phyloP scores from a whole-genome alignment of 257 asterid genomes.

The Echites panduratus region DNA sequence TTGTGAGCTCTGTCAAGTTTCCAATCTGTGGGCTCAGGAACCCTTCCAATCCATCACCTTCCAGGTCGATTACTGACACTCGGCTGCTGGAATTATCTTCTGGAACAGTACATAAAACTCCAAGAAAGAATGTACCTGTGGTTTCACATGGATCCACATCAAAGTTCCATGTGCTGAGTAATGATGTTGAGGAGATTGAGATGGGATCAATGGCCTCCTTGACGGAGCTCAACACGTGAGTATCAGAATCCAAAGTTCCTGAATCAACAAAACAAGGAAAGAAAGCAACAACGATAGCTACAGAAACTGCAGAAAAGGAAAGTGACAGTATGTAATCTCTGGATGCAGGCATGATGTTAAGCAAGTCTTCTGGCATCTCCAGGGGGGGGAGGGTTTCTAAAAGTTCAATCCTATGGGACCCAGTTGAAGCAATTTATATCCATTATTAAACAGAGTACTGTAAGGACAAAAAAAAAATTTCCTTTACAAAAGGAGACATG shows the following conservation, averaged over 20 bases:
- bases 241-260: constrained; percentile 32
- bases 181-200: constrained; percentile 34
- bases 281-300: not conserved
- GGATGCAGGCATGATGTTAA: constrained; percentile 12
- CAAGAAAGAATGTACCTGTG: constrained; percentile 34
- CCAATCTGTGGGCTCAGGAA: constrained; percentile 38
- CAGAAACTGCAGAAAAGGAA: not conserved
- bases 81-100: constrained; percentile 30
- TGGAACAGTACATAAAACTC: constrained; percentile 27
- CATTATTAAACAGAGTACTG: not conserved
- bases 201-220: constrained; percentile 38
- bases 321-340: not conserved
- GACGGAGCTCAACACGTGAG: constrained; percentile 28
- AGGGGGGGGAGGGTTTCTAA: not conserved
- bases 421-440: constrained; percentile 15
- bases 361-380: not conserved
- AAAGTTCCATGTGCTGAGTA: constrained; percentile 43
- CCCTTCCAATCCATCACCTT: constrained; percentile 50
- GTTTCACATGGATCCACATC: constrained; percentile 43
- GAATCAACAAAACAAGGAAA: constrained; percentile 17
- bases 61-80: constrained; percentile 32
- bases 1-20: constrained; percentile 32
- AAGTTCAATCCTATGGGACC: not conserved
- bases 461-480: not conserved
- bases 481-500: constrained; percentile 11